Conservation (phyloP, 1,284 basidiomycete genomes). For the Rhodotorula sp. region DNA sequence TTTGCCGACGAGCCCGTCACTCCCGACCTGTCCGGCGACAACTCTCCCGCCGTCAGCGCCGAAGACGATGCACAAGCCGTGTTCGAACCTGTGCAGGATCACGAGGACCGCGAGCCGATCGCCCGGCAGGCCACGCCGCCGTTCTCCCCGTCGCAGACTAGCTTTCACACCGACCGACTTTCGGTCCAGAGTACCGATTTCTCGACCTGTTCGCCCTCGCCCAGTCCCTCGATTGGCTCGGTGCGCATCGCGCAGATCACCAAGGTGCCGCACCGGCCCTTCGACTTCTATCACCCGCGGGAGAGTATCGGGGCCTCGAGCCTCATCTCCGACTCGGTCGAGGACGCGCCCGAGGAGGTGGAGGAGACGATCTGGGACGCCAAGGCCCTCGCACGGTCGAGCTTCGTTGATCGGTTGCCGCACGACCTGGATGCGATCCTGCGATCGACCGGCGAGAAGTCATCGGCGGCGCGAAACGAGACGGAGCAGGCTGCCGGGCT, state of each 20-base stretch:
- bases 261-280: slow-evolving; percentile 10
- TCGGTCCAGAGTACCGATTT: slow-evolving; percentile 23
- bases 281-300: background rate
- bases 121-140: slow-evolving; percentile 5
- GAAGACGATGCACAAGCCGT: background rate
- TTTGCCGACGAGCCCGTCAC: slow-evolving; percentile 10
- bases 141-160: slow-evolving; percentile 22
- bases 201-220: slow-evolving; percentile 30
- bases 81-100: background rate
- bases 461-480: background rate
- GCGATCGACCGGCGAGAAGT: background rate
- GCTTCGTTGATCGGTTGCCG: slow-evolving; percentile 18
- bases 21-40: slow-evolving; percentile 1
- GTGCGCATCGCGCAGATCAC: slow-evolving; percentile 31
- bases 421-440: slow-evolving; percentile 8
- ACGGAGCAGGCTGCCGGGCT: background rate
- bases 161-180: slow-evolving; percentile 10
- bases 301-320: slow-evolving; percentile 14
- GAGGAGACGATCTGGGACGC: slow-evolving; percentile 18
- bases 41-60: background rate
- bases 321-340: slow-evolving; percentile 20
- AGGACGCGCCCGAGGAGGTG: slow-evolving; percentile 7
- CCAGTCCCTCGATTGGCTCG: slow-evolving; percentile 27
- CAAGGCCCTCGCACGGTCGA: slow-evolving; percentile 6
- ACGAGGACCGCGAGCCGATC: background rate